phyloP scores from a whole-genome alignment of 2,329 filamentous ascomycete species.

The Diaporthe ilicicola region DNA sequence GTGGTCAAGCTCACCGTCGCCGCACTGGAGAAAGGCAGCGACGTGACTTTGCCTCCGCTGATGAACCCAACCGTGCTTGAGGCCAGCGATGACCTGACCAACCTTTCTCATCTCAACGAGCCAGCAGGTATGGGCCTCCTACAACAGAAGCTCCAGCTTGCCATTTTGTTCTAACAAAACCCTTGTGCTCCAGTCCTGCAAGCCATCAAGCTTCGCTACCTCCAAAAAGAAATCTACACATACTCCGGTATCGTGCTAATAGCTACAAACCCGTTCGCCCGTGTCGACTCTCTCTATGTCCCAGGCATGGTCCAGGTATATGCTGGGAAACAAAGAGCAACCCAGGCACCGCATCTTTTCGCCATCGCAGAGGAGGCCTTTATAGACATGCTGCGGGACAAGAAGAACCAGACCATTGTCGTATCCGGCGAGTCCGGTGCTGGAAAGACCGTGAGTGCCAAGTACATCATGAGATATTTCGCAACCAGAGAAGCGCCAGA shows the following conservation, averaged over 20 bases:
- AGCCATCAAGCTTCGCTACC: slow-evolving; percentile 95
- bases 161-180: slow-evolving; percentile 34
- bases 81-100: slow-evolving; percentile 97
- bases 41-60: slow-evolving; percentile 83
- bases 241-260: slow-evolving; percentile 99
- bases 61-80: slow-evolving; percentile 99
- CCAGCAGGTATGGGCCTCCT: slow-evolving; percentile 77
- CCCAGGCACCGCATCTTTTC: slow-evolving; percentile 97
- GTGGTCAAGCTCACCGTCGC: slow-evolving; percentile 79
- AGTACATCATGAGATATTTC: slow-evolving; percentile 99
- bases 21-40: slow-evolving; percentile 79
- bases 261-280: slow-evolving; percentile 96
- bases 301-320: slow-evolving; percentile 99
- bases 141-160: not conserved
- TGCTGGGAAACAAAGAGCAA: slow-evolving; percentile 94
- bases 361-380: slow-evolving; percentile 99
- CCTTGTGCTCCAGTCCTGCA: slow-evolving; percentile 76
- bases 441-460: slow-evolving; percentile 98
- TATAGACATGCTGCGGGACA: slow-evolving; percentile 96
- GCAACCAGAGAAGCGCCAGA: slow-evolving; percentile 95
- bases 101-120: slow-evolving; percentile 97
- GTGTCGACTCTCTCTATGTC: slow-evolving; percentile 97
- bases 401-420: slow-evolving; percentile 96
- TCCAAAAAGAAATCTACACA: slow-evolving; percentile 99
- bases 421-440: slow-evolving; percentile 99